Conservation (phyloP, 768 basidiomycete species). For the Naganishia antarctica region DNA sequence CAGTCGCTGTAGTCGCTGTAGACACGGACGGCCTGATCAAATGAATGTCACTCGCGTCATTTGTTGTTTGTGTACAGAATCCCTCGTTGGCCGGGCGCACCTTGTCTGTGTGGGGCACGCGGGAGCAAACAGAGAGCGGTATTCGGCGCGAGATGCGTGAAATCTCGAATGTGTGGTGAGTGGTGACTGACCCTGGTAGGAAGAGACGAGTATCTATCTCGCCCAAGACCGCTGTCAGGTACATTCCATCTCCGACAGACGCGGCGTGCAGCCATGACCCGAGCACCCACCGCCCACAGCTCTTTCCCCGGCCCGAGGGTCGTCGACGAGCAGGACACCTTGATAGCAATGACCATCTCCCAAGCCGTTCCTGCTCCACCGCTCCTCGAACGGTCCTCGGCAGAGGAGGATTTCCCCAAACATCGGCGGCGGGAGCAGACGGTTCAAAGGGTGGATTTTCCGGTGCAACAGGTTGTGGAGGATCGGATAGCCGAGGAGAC, state of each 20-base stretch:
- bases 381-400: neutral
- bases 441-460: neutral
- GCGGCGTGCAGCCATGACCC: neutral
- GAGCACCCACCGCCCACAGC: too few species aligned
- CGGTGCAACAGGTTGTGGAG: neutral
- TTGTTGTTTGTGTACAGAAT: neutral
- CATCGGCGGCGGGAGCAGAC: neutral
- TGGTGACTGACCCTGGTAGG: too few species aligned
- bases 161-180: too few species aligned
- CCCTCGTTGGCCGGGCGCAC: too few species aligned
- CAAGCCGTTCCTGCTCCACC: neutral
- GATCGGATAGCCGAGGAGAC: neutral
- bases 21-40: too few species aligned
- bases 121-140: neutral
- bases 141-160: neutral
- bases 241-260: too few species aligned
- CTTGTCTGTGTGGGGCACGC: neutral
- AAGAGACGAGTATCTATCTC: too few species aligned
- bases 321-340: neutral
- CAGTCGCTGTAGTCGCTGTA: too few species aligned
- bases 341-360: constrained; percentile 2
- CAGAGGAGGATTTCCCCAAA: neutral
- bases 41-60: too few species aligned
- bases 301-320: too few species aligned
- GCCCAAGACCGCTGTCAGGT: too few species aligned